These are phyloP conservation scores for Crotalaria pallida DNA, from an alignment of 306 rosid species.

Conservation along the genomic window DNA sequence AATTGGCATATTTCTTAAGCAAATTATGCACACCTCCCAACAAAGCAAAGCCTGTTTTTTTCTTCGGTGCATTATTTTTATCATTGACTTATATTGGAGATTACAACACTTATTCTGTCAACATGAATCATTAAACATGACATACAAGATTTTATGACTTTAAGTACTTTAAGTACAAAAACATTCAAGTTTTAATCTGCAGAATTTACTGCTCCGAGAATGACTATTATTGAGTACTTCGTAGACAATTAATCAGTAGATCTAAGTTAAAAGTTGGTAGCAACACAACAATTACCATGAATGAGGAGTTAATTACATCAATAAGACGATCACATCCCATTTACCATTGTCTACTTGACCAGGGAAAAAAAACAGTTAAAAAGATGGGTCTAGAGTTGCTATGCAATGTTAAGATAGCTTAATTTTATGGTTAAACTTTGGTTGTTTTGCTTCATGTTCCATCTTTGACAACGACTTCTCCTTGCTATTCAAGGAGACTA, in stretches of 20 bases:
- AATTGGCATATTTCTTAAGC: conserved; percentile 42
- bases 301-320: conserved; percentile 12
- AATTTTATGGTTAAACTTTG: conserved; percentile 7
- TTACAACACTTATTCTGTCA: conserved; percentile 13
- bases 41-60: conserved; percentile 32
- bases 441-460: conserved; percentile 10
- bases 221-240: conserved; percentile 3
- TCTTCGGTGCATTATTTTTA: conserved; percentile 4
- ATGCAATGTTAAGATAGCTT: conserved; percentile 6
- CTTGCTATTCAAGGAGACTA: conserved; percentile 30
- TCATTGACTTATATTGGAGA: conserved; percentile 18
- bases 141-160: not conserved
- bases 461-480: conserved; percentile 23
- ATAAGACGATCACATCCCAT: not conserved
- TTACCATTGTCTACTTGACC: not conserved
- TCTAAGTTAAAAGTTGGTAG: conserved; percentile 9
- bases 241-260: not conserved
- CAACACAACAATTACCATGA: not conserved
- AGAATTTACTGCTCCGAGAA: conserved; percentile 3
- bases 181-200: not conserved
- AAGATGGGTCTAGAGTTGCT: not conserved
- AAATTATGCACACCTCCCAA: conserved; percentile 37
- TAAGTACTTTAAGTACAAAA: conserved; percentile 13
- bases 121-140: conserved; percentile 21
- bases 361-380: not conserved